Base-by-base conservation (phyloP, 371 early-diverging fungal genomes). In the Parasitella parasitica region DNA sequence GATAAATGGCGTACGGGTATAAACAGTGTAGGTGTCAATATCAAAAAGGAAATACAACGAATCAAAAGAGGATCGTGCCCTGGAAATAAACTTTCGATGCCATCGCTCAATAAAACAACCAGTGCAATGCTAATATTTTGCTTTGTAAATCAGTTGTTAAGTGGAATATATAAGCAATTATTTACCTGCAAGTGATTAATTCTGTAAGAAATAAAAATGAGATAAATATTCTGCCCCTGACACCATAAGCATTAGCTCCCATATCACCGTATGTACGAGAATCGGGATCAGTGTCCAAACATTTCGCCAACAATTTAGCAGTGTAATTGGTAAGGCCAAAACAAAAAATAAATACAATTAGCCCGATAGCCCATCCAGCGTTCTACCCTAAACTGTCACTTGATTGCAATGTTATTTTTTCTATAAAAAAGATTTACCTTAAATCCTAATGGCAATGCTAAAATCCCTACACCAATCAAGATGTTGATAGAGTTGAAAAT, bases 201-300 rank as follows among this genome's bases (percentile, higher is more conserved):
- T 93, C 91, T 12, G 85, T 65, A 53, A 84, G 70, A 71, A 90
- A 90, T 22, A 93, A 56, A 1, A 71, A 30, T 3, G 81, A 70
- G 15, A 87, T 75, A 34, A 68, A 61, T 22, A 78, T 62, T 35
- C 88, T 75, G 4, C 86, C 89, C 26, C 66, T 61, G n/a, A 73
- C 63, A 15, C 91, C 91, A 78, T 86, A 91, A 2, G 92, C 88
- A 13, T 74, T 62, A 16, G 85, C 82, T 22, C 86, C 90, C 64
- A 89, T 75, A 63, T 91, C 92, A 27, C 87, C 85, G 71, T 88
- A 89, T 12, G 86, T 86, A 24, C 69, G 66, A 8, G 78, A 72
- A 20, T 76, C 74, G 12, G 72, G 73, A 54, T 77, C 71, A 36
- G 70, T 57, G 35, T 84, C 79, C 60, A 91, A 59, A 66, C 88